These are phyloP conservation scores for Pelargonium fulgidum DNA, from an alignment of 441 rosid genomes.

Conservation along the genomic window DNA sequence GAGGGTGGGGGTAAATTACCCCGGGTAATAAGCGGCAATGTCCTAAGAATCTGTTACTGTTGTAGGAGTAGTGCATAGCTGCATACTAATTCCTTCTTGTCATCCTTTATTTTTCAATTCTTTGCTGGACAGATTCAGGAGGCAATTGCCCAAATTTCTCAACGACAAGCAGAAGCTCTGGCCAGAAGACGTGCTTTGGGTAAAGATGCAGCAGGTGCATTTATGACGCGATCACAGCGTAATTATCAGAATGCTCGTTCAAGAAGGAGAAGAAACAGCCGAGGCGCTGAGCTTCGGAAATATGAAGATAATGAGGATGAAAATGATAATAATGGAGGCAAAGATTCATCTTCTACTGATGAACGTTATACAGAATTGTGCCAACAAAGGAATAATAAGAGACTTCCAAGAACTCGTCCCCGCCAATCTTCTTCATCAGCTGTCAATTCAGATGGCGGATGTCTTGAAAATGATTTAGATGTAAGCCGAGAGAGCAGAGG, in stretches of 20 bases:
- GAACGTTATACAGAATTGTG: constrained; percentile 44
- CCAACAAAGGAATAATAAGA: constrained; percentile 48
- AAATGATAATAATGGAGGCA: constrained; percentile 48
- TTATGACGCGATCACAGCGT: constrained; percentile 39
- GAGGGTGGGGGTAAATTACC: no score
- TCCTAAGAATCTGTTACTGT: neutral
- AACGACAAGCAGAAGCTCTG: constrained; percentile 57
- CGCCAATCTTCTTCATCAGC: constrained; percentile 48
- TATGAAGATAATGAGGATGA: constrained; percentile 56
- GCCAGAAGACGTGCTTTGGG: constrained; percentile 45
- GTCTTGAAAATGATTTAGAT: constrained; percentile 41
- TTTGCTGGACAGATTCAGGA: constrained; percentile 55
- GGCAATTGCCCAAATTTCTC: constrained; percentile 61
- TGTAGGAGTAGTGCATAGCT: neutral
- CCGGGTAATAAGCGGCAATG: neutral
- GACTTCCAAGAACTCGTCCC: constrained; percentile 41
- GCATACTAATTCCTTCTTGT: constrained; percentile 7
- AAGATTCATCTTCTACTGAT: constrained; percentile 71
- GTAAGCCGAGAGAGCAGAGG: constrained; percentile 36
- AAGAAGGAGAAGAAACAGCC: constrained; percentile 41
- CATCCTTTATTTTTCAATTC: constrained; percentile 17
- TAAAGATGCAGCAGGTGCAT: constrained; percentile 40
- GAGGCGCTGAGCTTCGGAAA: constrained; percentile 34
- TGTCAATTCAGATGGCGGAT: constrained; percentile 35
- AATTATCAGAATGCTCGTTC: constrained; percentile 26